Percentiles rank a stretch among this genome's conserved stretches.
Evolutionary conservation across 2,329 filamentous ascomycete genomes (phyloP).

Genomic region (Pseudogymnoascus pannorum): DNA sequence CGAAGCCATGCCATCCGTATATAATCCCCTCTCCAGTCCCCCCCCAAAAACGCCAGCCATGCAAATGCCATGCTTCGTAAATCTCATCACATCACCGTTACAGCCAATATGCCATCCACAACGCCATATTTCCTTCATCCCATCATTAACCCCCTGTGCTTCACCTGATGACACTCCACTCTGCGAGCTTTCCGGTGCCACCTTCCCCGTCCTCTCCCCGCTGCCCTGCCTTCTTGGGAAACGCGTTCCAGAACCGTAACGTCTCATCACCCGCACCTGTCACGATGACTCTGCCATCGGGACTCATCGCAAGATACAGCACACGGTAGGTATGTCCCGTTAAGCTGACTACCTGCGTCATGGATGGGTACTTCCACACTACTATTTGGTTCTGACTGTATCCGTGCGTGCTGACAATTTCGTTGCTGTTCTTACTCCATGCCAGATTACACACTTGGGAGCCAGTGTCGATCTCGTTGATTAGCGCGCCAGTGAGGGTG

Average conservation of each 20-base stretch:
- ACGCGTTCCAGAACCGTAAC: conserved; percentile 92
- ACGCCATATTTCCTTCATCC: neutral
- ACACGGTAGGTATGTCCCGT: conserved; percentile 97
- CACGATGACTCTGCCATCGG: conserved; percentile 86
- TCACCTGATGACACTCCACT: conserved; percentile 78
- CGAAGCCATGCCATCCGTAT: conserved; percentile 8
- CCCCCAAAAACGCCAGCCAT: conserved; percentile 8
- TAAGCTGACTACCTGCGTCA: conserved; percentile 92
- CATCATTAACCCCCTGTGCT: neutral
- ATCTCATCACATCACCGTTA: conserved; percentile 3
- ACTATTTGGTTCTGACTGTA: conserved; percentile 99
- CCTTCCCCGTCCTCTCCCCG: conserved; percentile 59
- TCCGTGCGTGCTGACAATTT: conserved; percentile 93
- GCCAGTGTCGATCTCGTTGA: conserved; percentile 90
- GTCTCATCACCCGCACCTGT: conserved; percentile 97
- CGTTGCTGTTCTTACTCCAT: conserved; percentile 96
- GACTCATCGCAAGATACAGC: conserved; percentile 93
- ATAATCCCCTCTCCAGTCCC: neutral
- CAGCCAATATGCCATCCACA: conserved; percentile 4
- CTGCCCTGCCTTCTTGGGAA: conserved; percentile 70
- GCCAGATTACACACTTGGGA: conserved; percentile 98
- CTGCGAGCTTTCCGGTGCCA: conserved; percentile 55
- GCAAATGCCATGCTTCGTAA: conserved; percentile 7
- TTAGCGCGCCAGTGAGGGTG: conserved; percentile 70
- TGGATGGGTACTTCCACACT: conserved; percentile 97